phyloP scores from a whole-genome alignment of 805 yeast genomes.

The Geotrichum ghanense region DNA sequence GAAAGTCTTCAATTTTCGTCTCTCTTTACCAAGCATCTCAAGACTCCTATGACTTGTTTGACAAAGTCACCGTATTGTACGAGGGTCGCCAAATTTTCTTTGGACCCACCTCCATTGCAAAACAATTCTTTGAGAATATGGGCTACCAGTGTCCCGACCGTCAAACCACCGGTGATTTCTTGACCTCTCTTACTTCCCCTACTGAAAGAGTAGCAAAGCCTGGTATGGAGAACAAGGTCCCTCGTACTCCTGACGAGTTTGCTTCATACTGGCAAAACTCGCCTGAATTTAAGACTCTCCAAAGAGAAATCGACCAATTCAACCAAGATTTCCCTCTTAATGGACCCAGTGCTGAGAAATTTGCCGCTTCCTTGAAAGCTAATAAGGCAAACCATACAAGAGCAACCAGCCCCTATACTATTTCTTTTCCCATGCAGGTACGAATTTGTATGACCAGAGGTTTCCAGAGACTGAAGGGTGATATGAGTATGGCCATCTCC shows the following conservation, averaged over 20 bases:
- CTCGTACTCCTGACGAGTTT: constrained; percentile 53
- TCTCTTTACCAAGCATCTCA: constrained; percentile 64
- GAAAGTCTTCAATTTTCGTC: constrained; percentile 45
- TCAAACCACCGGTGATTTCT: constrained; percentile 61
- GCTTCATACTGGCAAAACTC: constrained; percentile 46
- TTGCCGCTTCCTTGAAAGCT: constrained; percentile 27
- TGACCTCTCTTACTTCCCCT: constrained; percentile 61
- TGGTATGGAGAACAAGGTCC: constrained; percentile 44
- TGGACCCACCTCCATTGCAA: constrained; percentile 48
- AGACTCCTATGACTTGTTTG: constrained; percentile 51
- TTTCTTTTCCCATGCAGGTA: constrained; percentile 38
- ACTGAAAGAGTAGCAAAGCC: constrained; percentile 38
- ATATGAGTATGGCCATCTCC: constrained; percentile 38
- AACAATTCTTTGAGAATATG: constrained; percentile 47
- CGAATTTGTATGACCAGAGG: constrained; percentile 38
- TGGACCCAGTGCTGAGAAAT: constrained; percentile 26
- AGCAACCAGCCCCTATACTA: constrained; percentile 32
- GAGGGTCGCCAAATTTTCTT: constrained; percentile 52
- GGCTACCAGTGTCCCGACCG: constrained; percentile 55
- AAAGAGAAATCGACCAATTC: constrained; percentile 36
- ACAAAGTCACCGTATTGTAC: constrained; percentile 49
- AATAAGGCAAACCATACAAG: constrained; percentile 31
- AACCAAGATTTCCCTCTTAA: constrained; percentile 22
- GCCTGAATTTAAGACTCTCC: constrained; percentile 29
- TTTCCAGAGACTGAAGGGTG: constrained; percentile 46